Percentiles rank a stretch among this genome's conserved stretches.
These are phyloP conservation scores for Chlorella sp. DNA, from an alignment of 139 green algal genomes.

Conservation along the genomic window DNA sequence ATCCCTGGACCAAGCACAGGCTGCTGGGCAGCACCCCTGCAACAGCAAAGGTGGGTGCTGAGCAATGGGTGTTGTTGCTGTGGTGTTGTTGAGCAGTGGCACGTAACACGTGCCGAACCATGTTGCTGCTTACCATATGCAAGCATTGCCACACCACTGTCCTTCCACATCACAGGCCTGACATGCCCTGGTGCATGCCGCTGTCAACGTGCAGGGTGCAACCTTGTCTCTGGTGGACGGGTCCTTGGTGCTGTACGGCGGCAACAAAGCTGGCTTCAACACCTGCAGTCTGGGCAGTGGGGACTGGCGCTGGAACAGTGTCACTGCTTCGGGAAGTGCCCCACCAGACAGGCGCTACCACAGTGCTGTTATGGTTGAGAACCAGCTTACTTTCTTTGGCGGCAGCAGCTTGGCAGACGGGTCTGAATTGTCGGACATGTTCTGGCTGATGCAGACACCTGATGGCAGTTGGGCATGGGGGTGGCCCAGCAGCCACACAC, in stretches of 20 bases:
- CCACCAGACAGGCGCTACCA: slow-evolving; percentile 44
- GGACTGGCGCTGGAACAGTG: slow-evolving; percentile 43
- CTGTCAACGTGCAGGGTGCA: no score
- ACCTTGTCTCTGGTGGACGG: slow-evolving; percentile 34
- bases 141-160: no score
- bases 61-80: no score
- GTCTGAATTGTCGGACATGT: slow-evolving; percentile 54
- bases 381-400: slow-evolving; percentile 56
- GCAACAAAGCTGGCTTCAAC: slow-evolving; percentile 53
- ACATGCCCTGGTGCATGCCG: no score
- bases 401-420: slow-evolving; percentile 42
- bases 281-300: slow-evolving; percentile 43
- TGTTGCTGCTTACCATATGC: no score
- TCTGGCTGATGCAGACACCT: slow-evolving; percentile 49
- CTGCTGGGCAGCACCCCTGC: slow-evolving; percentile 51
- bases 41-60: slow-evolving; percentile 54
- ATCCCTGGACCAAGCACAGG: slow-evolving; percentile 63
- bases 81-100: no score
- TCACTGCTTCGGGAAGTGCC: slow-evolving; percentile 14
- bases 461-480: no score
- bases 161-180: no score
- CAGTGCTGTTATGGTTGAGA: slow-evolving; percentile 23
- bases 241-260: slow-evolving; percentile 66
- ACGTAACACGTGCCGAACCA: no score
- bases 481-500: no score